These are phyloP conservation scores for Saccharomycopsis babjevae DNA, from an alignment of 805 yeast species.

Conservation along the genomic window DNA sequence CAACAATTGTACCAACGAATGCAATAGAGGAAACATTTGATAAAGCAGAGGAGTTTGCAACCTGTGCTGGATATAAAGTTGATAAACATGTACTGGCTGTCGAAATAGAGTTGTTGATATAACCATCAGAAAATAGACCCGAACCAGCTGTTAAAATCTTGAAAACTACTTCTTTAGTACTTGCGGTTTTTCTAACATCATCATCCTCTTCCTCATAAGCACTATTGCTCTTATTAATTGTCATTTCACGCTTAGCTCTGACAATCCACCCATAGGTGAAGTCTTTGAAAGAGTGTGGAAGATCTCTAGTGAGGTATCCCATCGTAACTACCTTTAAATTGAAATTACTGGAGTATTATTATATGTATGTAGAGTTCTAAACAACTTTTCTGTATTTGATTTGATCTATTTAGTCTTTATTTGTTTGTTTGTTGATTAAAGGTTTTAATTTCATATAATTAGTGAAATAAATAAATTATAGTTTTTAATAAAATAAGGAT, in stretches of 20 bases:
- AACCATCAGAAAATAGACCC: constrained; percentile 89
- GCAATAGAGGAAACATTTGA: constrained; percentile 80
- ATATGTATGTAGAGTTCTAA: not conserved
- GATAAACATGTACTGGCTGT: constrained; percentile 65
- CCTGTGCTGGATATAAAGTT: constrained; percentile 53
- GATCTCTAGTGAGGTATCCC: constrained; percentile 33
- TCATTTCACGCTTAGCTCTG: constrained; percentile 34
- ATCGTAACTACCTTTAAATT: constrained; percentile 7
- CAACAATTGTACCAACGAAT: constrained; percentile 85
- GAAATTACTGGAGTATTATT: not conserved
- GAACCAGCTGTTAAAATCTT: constrained; percentile 81
- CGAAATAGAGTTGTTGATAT: constrained; percentile 75
- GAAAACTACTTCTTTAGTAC: constrained; percentile 31
- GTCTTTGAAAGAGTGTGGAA: constrained; percentile 34
- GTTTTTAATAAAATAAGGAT: not conserved
- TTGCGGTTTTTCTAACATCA: constrained; percentile 18
- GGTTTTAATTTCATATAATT: too few species aligned
- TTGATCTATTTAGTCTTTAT: too few species aligned
- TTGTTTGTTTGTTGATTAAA: too few species aligned
- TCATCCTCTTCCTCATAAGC: constrained; percentile 22
- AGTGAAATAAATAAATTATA: not conserved
- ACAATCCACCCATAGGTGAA: constrained; percentile 34
- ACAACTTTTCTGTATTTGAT: not conserved
- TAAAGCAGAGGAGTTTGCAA: constrained; percentile 56
- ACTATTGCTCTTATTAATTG: constrained; percentile 25